Base-by-base conservation (phyloP, 805 yeast genomes). In the Ogataea nitratoaversa region DNA sequence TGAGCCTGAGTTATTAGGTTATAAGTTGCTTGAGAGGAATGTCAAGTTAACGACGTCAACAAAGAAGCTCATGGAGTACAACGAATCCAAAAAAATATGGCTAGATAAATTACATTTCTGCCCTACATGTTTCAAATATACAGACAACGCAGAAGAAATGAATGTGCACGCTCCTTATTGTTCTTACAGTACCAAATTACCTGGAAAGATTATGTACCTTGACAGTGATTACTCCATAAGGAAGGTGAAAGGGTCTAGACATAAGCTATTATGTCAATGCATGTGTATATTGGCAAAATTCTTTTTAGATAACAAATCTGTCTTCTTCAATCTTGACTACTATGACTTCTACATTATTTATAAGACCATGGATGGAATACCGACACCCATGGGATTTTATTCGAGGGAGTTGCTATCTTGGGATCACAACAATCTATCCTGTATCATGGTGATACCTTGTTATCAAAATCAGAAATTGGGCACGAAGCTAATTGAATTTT, bases 381-480 rank as follows among this genome's bases (percentile, higher is more conserved):
- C 44, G 47, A 63, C 49, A 58, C 90, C 91, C 2, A 81, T 90
- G 82, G 99, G 97, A 1, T 93, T 88, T 57, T 93, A 88, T 55
- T 89, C 97, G 12, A 85, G 86, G 51, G 99, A 93, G 54, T 65
- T 83, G 32, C 66, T 84, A 0, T 81, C 96, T 0, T 78, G 79
- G 74, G 91, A 85, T 38, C 72, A 78, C 37, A 86, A 90, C 59
- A 93, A 91, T 56, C 66, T 93, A 29, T 96, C 97, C 0, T 93
- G 98, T 56, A 84, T 93, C 11, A 71, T 93, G 48, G 79, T 88
- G 3, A 85, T 93, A 46, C 99, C 99, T 1, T 96, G 96, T 3
- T 93, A 79, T 58, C 98, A 91, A 59, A 70, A 87, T 42, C 72
- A 74, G 30, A 82, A 78, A 7, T 59, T 90, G 19, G 99, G 98